These are phyloP conservation scores for Ajuga reptans DNA, from an alignment of 305 asterid genomes.

Conservation along the genomic window DNA sequence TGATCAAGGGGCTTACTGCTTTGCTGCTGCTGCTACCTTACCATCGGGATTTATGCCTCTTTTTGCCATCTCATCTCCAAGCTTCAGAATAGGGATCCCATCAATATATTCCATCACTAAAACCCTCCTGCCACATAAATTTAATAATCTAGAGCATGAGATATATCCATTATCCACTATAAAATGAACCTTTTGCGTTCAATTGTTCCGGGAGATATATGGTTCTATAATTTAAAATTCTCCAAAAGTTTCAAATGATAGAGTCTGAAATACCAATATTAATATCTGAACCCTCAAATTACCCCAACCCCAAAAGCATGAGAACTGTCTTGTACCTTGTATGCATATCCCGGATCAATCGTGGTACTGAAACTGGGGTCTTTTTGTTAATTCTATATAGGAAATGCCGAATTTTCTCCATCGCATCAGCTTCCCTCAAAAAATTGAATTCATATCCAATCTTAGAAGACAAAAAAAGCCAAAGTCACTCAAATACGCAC, in stretches of 20 bases:
- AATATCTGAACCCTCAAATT: background rate
- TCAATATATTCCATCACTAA: slow-evolving; percentile 87
- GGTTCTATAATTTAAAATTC: slow-evolving; percentile 4
- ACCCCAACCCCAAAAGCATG: slow-evolving; percentile 14
- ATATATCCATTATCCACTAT: background rate
- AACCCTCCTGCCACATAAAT: slow-evolving; percentile 57
- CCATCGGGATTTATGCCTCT: slow-evolving; percentile 89
- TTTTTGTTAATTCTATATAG: slow-evolving; percentile 60
- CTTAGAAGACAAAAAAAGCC: slow-evolving; percentile 36
- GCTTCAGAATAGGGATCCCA: slow-evolving; percentile 84
- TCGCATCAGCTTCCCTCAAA: slow-evolving; percentile 86
- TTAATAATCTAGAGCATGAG: background rate
- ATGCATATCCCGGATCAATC: slow-evolving; percentile 48
- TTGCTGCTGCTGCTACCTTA: slow-evolving; percentile 84
- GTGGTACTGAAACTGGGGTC: slow-evolving; percentile 72
- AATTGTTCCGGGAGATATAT: background rate
- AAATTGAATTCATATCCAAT: slow-evolving; percentile 91
- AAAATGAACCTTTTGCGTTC: background rate
- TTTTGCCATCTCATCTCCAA: slow-evolving; percentile 88
- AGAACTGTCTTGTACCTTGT: slow-evolving; percentile 49
- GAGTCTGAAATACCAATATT: background rate
- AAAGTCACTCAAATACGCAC: slow-evolving; percentile 15
- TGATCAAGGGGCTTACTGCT: slow-evolving; percentile 71
- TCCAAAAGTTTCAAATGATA: background rate
- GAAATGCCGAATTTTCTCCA: slow-evolving; percentile 71